These are phyloP conservation scores for Heliosperma pusillum DNA, from an alignment of 148 eudicot species.

Conservation along the genomic window DNA sequence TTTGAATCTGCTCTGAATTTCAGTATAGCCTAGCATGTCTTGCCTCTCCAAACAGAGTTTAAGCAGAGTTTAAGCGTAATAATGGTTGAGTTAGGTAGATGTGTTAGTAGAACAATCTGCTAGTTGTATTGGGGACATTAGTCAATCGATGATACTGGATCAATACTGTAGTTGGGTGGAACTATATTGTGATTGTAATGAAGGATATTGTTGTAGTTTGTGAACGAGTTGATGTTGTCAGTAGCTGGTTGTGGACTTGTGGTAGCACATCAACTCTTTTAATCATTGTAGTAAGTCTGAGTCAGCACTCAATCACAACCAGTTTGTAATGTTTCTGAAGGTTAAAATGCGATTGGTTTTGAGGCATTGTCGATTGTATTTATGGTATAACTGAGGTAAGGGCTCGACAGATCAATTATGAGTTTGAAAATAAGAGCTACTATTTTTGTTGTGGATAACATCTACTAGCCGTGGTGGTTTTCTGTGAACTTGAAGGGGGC, in stretches of 20 bases:
- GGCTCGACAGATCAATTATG: too few relatives aligned
- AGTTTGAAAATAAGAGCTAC: too few relatives aligned
- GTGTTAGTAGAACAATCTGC: not conserved
- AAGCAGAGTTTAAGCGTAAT: not conserved
- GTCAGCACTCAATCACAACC: not conserved
- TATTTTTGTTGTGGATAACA: too few relatives aligned
- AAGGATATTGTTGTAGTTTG: not conserved
- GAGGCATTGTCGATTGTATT: too few relatives aligned
- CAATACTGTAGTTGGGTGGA: not conserved
- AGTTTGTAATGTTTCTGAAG: too few relatives aligned
- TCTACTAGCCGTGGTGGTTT: too few relatives aligned
- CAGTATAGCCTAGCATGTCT: too few relatives aligned
- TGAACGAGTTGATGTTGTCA: not conserved
- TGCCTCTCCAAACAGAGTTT: not conserved
- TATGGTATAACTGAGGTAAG: too few relatives aligned
- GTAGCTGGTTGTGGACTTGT: not conserved
- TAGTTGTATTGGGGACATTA: not conserved
- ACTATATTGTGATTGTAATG: not conserved
- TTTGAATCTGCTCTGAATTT: too few relatives aligned
- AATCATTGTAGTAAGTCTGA: too few relatives aligned
- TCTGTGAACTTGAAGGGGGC: too few relatives aligned
- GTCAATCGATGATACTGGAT: not conserved
- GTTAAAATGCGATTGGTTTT: too few relatives aligned
- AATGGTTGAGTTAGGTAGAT: not conserved
- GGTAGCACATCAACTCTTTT: not conserved